Percentiles rank a stretch among this genome's conserved stretches.
Conservation (phyloP, 2,329 filamentous ascomycete species). For the Aspergillus sp. region DNA sequence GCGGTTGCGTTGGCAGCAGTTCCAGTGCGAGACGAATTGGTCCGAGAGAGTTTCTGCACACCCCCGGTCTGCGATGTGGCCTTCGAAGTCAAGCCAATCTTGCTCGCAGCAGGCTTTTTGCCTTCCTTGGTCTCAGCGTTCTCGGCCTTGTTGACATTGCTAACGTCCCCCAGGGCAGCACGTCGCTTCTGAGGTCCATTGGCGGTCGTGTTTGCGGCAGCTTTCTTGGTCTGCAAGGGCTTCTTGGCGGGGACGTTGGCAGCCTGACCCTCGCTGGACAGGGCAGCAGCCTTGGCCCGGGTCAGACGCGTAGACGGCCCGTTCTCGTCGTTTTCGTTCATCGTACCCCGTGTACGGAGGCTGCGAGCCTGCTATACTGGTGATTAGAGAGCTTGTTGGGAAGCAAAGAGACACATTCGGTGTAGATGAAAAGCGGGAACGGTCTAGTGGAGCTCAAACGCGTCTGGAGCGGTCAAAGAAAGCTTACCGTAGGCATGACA, state of each 20-base stretch:
- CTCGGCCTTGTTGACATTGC: conserved; percentile 72
- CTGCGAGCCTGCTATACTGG: conserved; percentile 51
- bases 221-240: conserved; percentile 63
- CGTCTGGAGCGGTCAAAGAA: conserved; percentile 6
- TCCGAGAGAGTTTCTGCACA: conserved; percentile 62
- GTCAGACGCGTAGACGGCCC: conserved; percentile 72
- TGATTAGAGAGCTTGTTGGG: background rate
- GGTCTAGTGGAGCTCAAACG: background rate
- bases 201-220: conserved; percentile 40
- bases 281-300: conserved; percentile 78
- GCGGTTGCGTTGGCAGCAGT: conserved; percentile 49
- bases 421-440: background rate
- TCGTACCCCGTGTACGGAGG: conserved; percentile 64
- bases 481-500: conserved; percentile 53
- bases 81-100: conserved; percentile 68
- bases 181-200: conserved; percentile 59
- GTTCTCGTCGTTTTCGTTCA: conserved; percentile 95
- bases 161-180: conserved; percentile 83
- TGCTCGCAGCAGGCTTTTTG: conserved; percentile 62
- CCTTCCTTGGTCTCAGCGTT: conserved; percentile 54
- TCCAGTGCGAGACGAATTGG: conserved; percentile 53
- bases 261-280: conserved; percentile 39
- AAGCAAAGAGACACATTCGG: background rate
- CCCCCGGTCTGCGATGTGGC: conserved; percentile 67
- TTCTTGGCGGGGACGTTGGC: conserved; percentile 57